Evolutionary conservation across 441 rosid species (phyloP).

Genomic region (Pelargonium australe): DNA sequence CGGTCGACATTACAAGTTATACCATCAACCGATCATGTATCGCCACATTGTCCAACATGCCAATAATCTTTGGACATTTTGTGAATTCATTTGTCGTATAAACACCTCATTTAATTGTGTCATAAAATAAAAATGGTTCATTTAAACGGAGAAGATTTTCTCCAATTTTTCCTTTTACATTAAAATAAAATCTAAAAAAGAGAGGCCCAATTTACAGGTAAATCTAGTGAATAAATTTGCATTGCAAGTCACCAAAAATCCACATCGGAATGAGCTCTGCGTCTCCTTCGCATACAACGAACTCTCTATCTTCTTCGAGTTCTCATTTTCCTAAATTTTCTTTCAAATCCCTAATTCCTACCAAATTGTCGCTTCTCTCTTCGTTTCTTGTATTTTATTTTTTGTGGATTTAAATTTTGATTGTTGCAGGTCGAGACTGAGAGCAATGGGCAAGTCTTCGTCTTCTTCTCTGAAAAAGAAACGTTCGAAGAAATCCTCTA

Average conservation of each 20-base stretch:
- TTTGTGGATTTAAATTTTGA: constrained; percentile 14
- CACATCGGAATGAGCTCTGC: constrained; percentile 1
- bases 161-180: no score
- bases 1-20: no score
- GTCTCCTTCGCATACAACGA: background rate
- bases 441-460: constrained; percentile 48
- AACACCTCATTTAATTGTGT: no score
- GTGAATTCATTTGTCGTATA: no score
- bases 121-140: no score
- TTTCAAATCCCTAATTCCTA: background rate
- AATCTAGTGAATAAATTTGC: background rate
- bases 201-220: background rate
- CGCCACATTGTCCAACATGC: no score
- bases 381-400: background rate
- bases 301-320: background rate
- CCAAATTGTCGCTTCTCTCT: background rate
- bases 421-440: constrained; percentile 28
- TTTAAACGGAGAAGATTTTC: no score
- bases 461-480: constrained; percentile 52
- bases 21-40: no score
- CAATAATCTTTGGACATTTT: no score
- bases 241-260: background rate
- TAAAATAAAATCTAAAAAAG: no score
- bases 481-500: constrained; percentile 43
- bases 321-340: background rate